These are phyloP conservation scores for Erodium chrysanthum DNA, from an alignment of 441 rosid species.

Conservation along the genomic window DNA sequence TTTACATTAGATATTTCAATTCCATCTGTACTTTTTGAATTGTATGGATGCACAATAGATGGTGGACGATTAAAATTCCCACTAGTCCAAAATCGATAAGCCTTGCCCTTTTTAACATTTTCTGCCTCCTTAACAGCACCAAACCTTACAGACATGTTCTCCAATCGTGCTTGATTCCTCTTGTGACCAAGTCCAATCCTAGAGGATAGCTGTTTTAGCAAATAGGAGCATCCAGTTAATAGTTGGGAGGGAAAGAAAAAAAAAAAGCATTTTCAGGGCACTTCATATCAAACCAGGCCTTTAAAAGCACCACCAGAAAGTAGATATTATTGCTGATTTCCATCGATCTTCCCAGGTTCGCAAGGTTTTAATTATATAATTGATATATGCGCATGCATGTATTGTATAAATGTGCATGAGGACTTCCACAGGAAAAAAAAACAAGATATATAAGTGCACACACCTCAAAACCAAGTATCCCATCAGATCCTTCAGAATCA, in stretches of 20 bases:
- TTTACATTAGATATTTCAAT: conserved; percentile 26
- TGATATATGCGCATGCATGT: conserved; percentile 3
- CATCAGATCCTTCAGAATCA: conserved; percentile 69
- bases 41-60: conserved; percentile 35
- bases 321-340: not conserved
- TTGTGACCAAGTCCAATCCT: conserved; percentile 83
- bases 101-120: conserved; percentile 54
- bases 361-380: not conserved
- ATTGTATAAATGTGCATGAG: not conserved
- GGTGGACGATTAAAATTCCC: conserved; percentile 35
- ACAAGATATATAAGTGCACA: conserved; percentile 16
- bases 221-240: conserved; percentile 14
- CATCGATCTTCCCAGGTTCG: not conserved
- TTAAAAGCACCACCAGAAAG: not conserved
- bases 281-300: not conserved
- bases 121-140: conserved; percentile 74
- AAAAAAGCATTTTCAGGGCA: not conserved
- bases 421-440: conserved; percentile 2
- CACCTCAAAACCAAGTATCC: conserved; percentile 69
- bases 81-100: conserved; percentile 70
- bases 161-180: conserved; percentile 59
- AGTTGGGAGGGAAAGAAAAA: not conserved
- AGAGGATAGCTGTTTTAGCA: conserved; percentile 49
- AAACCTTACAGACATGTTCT: conserved; percentile 53
- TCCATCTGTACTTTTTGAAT: conserved; percentile 27